Percentiles rank a stretch among this genome's conserved stretches.
Conservation (phyloP, 805 yeast species). For the Danielia oregonensis region DNA sequence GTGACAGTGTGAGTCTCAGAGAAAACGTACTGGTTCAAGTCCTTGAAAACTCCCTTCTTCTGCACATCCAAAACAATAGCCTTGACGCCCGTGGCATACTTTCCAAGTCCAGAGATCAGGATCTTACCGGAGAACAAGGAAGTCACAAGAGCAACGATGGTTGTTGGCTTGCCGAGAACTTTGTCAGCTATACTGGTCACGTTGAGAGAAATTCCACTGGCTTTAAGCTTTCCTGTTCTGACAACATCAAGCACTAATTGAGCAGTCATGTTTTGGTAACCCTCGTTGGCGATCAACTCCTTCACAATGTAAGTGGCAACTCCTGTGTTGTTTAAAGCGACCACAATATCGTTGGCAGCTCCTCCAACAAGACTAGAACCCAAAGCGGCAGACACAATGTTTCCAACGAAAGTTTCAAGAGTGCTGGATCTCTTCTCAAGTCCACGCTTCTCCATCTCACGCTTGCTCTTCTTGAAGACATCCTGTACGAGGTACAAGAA, state of each 20-base stretch:
- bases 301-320: constrained; percentile 36
- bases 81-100: constrained; percentile 29
- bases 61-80: constrained; percentile 32
- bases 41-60: constrained; percentile 32
- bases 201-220: constrained; percentile 22
- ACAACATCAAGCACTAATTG: constrained; percentile 26
- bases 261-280: constrained; percentile 35
- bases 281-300: constrained; percentile 29
- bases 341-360: constrained; percentile 23
- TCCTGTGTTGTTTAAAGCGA: constrained; percentile 40
- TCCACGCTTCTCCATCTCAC: constrained; percentile 7
- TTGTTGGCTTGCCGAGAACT: constrained; percentile 23
- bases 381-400: constrained; percentile 26
- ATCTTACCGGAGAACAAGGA: constrained; percentile 22
- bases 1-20: constrained; percentile 19
- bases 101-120: constrained; percentile 15
- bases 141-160: constrained; percentile 19
- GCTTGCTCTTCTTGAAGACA: constrained; percentile 20
- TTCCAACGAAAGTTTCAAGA: constrained; percentile 25
- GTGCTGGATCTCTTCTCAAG: constrained; percentile 13
- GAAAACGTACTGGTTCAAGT: constrained; percentile 34
- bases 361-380: constrained; percentile 23
- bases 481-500: constrained; percentile 20
- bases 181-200: constrained; percentile 21
- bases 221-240: constrained; percentile 23